Conservation (phyloP, 139 green algal genomes). For the Micractinium conductrix region DNA sequence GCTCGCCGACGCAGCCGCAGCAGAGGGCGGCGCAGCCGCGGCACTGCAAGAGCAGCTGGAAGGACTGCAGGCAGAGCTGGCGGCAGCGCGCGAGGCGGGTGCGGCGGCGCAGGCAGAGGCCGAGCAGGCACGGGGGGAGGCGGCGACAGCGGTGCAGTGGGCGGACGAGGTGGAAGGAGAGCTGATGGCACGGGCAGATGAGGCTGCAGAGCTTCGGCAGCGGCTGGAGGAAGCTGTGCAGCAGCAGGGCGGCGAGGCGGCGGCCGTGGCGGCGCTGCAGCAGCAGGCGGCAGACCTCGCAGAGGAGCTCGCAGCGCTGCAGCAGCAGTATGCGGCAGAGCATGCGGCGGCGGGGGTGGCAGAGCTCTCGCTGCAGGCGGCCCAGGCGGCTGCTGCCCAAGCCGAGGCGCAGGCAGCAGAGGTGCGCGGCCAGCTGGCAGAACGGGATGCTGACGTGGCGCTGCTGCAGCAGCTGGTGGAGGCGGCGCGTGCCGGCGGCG, state of each 20-base stretch:
- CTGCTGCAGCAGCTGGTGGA: conserved; percentile 15
- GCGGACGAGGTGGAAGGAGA: conserved; percentile 12
- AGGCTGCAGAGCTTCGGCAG: conserved; percentile 3
- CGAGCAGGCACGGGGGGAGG: background rate
- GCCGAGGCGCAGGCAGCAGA: background rate
- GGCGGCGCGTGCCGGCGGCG: background rate
- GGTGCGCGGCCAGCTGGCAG: background rate
- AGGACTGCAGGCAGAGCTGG: conserved; percentile 14
- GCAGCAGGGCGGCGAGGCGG: background rate
- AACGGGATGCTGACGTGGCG: background rate
- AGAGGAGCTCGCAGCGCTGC: background rate
- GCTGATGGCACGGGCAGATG: conserved; percentile 3
- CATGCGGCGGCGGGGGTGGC: background rate
- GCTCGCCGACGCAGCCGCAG: background rate
- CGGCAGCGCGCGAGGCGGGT: background rate
- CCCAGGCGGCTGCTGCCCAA: background rate
- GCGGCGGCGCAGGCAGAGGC: background rate
- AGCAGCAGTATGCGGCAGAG: conserved; percentile 11
- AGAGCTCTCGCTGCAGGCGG: background rate
- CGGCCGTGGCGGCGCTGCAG: background rate
- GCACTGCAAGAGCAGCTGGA: conserved; percentile 10
- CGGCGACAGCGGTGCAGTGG: background rate
- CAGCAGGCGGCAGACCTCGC: background rate
- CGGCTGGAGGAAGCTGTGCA: background rate
- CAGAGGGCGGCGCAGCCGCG: background rate